A percentile compares a stretch with the other conserved stretches of the same genome.
Evolutionary conservation across 139 green algal species (phyloP).

Genomic region (Auxenochlorella pyrenoidosa): DNA sequence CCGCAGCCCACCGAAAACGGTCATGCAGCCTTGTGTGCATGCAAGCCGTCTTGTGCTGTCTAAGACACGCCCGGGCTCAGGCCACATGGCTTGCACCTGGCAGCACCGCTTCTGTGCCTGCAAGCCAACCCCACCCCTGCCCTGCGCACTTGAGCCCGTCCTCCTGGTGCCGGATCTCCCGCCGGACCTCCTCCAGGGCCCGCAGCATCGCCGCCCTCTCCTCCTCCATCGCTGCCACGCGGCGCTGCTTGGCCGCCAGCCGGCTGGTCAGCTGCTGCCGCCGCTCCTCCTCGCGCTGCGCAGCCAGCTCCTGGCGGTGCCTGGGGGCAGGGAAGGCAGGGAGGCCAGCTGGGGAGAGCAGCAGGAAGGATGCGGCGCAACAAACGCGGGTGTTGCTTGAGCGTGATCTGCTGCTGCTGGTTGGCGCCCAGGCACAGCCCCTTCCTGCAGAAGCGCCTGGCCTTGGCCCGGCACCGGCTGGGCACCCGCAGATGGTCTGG

Average conservation of each 20-base stretch:
- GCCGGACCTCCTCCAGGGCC: background rate
- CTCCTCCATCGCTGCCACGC: slow-evolving; percentile 23
- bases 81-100: too few relatives aligned
- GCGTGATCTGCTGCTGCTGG: background rate
- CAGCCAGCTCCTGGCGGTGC: slow-evolving; percentile 23
- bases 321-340: background rate
- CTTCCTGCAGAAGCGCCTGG: background rate
- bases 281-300: slow-evolving; percentile 28
- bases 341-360: background rate
- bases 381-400: background rate
- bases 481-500: too few relatives aligned
- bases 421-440: background rate
- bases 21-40: background rate
- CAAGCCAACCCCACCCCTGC: background rate
- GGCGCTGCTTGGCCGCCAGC: slow-evolving; percentile 15
- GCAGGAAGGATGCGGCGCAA: background rate
- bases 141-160: background rate
- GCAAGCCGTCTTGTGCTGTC: background rate
- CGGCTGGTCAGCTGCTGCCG: background rate
- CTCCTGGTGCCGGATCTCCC: slow-evolving; percentile 13
- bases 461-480: too few relatives aligned
- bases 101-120: too few relatives aligned
- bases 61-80: too few relatives aligned
- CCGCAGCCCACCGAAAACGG: background rate
- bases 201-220: slow-evolving; percentile 22